Conservation (phyloP, 345 rosid genomes). For the Gossypium arboreum region DNA sequence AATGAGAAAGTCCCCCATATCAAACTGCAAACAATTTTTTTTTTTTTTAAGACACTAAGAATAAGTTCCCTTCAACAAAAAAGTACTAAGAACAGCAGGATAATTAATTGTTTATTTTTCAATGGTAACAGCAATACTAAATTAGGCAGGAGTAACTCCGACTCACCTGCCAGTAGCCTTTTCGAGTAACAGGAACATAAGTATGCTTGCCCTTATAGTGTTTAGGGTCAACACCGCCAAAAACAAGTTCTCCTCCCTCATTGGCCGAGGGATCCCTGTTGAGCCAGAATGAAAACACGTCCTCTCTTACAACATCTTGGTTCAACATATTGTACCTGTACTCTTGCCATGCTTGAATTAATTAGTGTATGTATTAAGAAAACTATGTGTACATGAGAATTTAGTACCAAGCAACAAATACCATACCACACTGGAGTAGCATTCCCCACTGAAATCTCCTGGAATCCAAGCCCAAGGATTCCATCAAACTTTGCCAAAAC, state of each 20-base stretch:
- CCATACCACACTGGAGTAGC: conserved; percentile 61
- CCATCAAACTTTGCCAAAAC: conserved; percentile 71
- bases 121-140: too few relatives aligned
- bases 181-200: conserved; percentile 57
- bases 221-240: conserved; percentile 65
- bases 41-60: neutral
- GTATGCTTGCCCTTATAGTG: conserved; percentile 71
- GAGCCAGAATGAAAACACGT: conserved; percentile 78
- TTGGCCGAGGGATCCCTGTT: conserved; percentile 43
- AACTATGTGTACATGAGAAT: neutral
- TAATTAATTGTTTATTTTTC: neutral
- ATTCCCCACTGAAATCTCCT: conserved; percentile 66
- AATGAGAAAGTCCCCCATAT: conserved; percentile 64
- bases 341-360: neutral
- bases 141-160: neutral
- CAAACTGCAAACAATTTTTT: conserved; percentile 36
- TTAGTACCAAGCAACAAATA: conserved; percentile 4
- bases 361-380: neutral
- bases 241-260: conserved; percentile 76
- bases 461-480: conserved; percentile 74
- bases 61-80: conserved; percentile 2
- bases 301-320: conserved; percentile 48
- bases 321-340: conserved; percentile 69
- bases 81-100: neutral
- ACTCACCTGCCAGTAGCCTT: conserved; percentile 85